These are phyloP conservation scores for Epichloe typhina DNA, from an alignment of 2,329 filamentous ascomycete genomes.

Conservation along the genomic window DNA sequence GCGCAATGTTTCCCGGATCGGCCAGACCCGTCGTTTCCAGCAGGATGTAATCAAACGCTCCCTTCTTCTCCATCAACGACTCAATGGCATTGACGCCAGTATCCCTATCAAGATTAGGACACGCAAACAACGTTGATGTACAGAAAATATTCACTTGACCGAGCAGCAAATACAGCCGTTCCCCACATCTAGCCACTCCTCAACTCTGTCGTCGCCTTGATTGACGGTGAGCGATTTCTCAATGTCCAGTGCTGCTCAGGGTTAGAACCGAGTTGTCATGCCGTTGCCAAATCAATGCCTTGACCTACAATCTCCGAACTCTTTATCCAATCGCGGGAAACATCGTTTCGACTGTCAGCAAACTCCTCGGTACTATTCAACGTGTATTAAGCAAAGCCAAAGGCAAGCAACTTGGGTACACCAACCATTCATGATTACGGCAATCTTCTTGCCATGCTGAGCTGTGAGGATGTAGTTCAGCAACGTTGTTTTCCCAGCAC, in stretches of 20 bases:
- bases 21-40: conserved; percentile 92
- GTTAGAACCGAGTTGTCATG: conserved; percentile 9
- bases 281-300: conserved; percentile 3
- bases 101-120: conserved; percentile 42
- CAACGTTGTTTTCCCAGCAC: conserved; percentile 88
- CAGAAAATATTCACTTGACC: conserved; percentile 53
- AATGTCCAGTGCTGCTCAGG: conserved; percentile 65
- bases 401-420: neutral
- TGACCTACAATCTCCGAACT: conserved; percentile 65
- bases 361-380: neutral
- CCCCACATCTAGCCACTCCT: conserved; percentile 90
- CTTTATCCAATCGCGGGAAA: conserved; percentile 24
- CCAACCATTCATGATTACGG: conserved; percentile 82
- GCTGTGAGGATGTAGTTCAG: conserved; percentile 93
- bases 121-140: neutral
- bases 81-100: conserved; percentile 90
- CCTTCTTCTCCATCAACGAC: conserved; percentile 85
- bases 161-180: conserved; percentile 98
- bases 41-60: conserved; percentile 92
- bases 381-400: neutral
- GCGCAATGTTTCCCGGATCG: conserved; percentile 89
- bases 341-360: neutral
- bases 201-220: conserved; percentile 66
- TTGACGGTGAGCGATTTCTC: conserved; percentile 92
- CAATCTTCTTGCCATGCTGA: conserved; percentile 93